Evolutionary conservation across 345 rosid genomes (phyloP).

Genomic region (Euphorbia tirucalli): DNA sequence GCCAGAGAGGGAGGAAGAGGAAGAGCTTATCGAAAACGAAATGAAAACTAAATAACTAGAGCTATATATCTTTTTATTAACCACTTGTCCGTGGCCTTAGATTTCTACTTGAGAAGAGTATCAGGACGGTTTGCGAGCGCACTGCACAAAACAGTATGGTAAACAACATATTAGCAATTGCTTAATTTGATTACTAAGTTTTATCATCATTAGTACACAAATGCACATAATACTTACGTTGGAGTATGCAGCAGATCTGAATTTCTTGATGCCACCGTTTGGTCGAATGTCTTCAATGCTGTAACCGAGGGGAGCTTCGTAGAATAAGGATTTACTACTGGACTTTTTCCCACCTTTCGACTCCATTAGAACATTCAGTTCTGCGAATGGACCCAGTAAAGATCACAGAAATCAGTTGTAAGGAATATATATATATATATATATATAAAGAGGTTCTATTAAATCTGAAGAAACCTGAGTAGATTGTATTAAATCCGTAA

Average conservation of each 20-base stretch:
- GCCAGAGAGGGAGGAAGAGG: conserved; percentile 14
- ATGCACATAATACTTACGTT: conserved; percentile 45
- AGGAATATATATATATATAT: neutral
- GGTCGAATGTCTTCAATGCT: conserved; percentile 93
- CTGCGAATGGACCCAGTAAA: neutral
- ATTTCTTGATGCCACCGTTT: conserved; percentile 85
- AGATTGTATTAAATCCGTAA: no score
- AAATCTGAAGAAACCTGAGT: no score
- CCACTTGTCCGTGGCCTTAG: conserved; percentile 15
- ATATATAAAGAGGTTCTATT: no score
- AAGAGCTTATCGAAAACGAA: conserved; percentile 1
- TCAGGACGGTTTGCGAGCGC: conserved; percentile 42
- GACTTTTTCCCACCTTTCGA: conserved; percentile 82
- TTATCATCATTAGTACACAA: neutral
- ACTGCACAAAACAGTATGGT: conserved; percentile 17
- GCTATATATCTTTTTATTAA: neutral
- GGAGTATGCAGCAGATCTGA: conserved; percentile 91
- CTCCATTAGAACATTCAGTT: conserved; percentile 80
- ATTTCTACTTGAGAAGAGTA: conserved; percentile 2
- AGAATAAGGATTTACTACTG: conserved; percentile 54
- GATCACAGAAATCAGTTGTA: neutral
- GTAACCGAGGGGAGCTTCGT: conserved; percentile 93
- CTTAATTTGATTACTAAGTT: neutral
- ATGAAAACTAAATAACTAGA: conserved; percentile 9
- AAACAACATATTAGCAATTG: neutral